These are phyloP conservation scores for Ophiostoma himal-ulmi DNA, from an alignment of 2,329 filamentous ascomycete species.

Conservation along the genomic window DNA sequence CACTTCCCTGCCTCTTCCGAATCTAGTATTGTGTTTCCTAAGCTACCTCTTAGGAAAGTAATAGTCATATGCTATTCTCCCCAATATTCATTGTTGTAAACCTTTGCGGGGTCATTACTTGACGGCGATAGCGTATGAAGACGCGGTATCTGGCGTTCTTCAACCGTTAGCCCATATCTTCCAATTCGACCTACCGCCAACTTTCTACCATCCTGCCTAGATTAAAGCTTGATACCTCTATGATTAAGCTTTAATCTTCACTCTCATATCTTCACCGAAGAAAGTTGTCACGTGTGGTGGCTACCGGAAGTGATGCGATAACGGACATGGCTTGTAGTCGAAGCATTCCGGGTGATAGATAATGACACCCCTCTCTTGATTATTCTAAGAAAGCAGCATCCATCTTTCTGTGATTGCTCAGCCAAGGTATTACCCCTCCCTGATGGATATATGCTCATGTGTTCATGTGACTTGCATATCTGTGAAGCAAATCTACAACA, in stretches of 20 bases:
- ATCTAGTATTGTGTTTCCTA: too few species aligned
- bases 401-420: neutral
- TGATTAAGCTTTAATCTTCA: too few species aligned
- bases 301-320: neutral
- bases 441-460: neutral
- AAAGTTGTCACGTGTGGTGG: neutral
- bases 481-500: neutral
- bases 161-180: too few species aligned
- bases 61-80: too few species aligned
- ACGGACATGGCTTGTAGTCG: neutral
- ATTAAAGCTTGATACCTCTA: neutral
- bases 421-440: neutral
- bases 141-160: too few species aligned
- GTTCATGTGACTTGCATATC: neutral
- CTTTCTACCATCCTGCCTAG: neutral
- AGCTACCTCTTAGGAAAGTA: too few species aligned
- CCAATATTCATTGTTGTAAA: too few species aligned
- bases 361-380: neutral
- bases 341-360: neutral
- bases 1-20: too few species aligned
- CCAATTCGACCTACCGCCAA: neutral
- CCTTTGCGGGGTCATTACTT: too few species aligned
- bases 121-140: neutral
- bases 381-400: neutral
- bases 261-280: neutral